Base-by-base conservation (phyloP, 148 eudicot genomes). In the Rhododendron simsii region DNA sequence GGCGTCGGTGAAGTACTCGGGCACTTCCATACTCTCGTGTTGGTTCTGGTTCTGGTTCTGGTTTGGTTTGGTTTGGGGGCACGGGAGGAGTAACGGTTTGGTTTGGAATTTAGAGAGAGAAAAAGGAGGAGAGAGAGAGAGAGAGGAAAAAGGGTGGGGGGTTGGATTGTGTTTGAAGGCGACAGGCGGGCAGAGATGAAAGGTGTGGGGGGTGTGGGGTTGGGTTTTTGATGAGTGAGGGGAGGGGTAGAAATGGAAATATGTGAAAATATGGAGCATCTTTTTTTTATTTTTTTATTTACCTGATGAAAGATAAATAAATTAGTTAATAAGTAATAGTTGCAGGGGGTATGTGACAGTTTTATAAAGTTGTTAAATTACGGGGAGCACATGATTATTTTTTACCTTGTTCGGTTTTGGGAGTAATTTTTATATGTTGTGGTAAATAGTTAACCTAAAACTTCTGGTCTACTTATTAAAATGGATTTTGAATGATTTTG, bases 151-250 rank as follows among this genome's bases (percentile, higher is more conserved):
- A 15, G 39, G 35, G 82, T 1, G 23, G 41, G 77, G 74, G 30
- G 78, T 28, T 81, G 84, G 84, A 85, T 87, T 87, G 91, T 21
- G 92, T 86, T 81, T 78, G 88, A 84, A 77, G 88, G 63, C 35
- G 92, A 71, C 86, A 63, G 87, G 59, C 77, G 71, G 84, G 79
- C 75, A 78, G 82, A 78, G 83, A 47, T 51, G 55, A 87, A 81
- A 85, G 87, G 73, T 55, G 65, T 53, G 85, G 81, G 82, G 84
- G 71, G 4, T 51, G 65, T 71, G 79, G 86, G 86, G 88, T 61
- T 83, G 90, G 92, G 88, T 88, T 87, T 48, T 90, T 88, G 90
- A 89, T 85, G 85, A 90, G 89, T 88, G 90, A 82, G 83, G 65
- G 84, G 88, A 86, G 91, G 91, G 91, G 88, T 59, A 87, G 57